Conservation (phyloP, 129 eudicot genomes). For the Artemisia annua region DNA sequence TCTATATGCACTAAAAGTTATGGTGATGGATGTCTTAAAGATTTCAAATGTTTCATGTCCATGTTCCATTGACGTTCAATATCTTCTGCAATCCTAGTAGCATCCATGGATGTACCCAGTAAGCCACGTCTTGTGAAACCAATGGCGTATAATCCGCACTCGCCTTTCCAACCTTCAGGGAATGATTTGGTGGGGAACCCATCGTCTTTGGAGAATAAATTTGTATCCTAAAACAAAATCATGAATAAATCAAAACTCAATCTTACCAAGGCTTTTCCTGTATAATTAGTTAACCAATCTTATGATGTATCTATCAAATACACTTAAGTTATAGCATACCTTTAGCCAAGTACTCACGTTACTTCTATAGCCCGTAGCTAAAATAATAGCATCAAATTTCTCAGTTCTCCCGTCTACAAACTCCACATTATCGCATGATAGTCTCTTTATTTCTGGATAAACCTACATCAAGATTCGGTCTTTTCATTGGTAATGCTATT, state of each 20-base stretch:
- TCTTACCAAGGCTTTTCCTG: background rate
- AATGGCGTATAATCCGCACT: conserved; percentile 52
- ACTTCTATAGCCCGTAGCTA: conserved; percentile 68
- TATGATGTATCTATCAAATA: background rate
- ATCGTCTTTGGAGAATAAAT: conserved; percentile 52
- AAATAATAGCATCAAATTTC: conserved; percentile 57
- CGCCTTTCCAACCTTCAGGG: conserved; percentile 78
- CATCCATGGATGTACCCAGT: conserved; percentile 59
- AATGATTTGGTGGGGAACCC: conserved; percentile 53
- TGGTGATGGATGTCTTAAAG: conserved; percentile 7
- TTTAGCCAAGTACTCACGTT: conserved; percentile 69
- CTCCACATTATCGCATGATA: conserved; percentile 43
- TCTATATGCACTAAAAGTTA: conserved; percentile 11
- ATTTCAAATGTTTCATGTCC: conserved; percentile 26
- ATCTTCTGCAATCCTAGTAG: conserved; percentile 58
- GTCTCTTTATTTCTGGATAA: conserved; percentile 54
- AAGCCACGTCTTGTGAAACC: conserved; percentile 70
- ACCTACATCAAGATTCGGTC: conserved; percentile 42
- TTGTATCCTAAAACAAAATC: conserved; percentile 35
- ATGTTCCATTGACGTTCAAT: conserved; percentile 44
- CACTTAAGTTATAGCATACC: conserved; percentile 31
- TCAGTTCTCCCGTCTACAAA: conserved; percentile 59
- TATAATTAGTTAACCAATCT: background rate
- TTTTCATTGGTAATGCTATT: background rate
- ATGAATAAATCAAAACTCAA: background rate